Conservation (phyloP, 805 yeast genomes). For the Ogataea kodamae region DNA sequence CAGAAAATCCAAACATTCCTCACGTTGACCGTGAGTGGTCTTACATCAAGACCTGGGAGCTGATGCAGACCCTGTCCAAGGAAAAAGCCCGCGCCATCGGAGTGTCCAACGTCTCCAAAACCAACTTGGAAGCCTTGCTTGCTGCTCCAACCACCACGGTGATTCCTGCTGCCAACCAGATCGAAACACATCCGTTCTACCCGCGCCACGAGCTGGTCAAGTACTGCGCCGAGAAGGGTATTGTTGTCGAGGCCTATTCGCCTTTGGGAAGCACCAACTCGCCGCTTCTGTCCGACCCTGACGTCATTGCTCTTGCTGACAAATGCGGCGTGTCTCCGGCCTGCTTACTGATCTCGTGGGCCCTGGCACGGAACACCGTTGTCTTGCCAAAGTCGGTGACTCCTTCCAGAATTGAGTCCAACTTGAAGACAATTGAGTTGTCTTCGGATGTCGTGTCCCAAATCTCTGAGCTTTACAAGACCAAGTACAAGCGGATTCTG, state of each 20-base stretch:
- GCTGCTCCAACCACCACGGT: constrained; percentile 43
- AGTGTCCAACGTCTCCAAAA: constrained; percentile 66
- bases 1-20: constrained; percentile 27
- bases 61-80: constrained; percentile 51
- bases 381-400: constrained; percentile 50
- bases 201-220: constrained; percentile 52
- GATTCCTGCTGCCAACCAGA: constrained; percentile 49
- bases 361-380: constrained; percentile 50
- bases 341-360: constrained; percentile 56
- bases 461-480: constrained; percentile 8
- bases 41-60: constrained; percentile 58
- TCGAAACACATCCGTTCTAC: constrained; percentile 14
- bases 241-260: constrained; percentile 68
- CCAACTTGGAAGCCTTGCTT: constrained; percentile 49
- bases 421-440: constrained; percentile 35
- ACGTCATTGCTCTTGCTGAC: constrained; percentile 42
- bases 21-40: constrained; percentile 30
- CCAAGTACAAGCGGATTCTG: constrained; percentile 16
- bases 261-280: constrained; percentile 66
- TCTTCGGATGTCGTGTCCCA: constrained; percentile 33
- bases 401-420: constrained; percentile 40
- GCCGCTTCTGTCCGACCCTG: constrained; percentile 46
- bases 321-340: constrained; percentile 45
- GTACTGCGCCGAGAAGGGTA: constrained; percentile 49
- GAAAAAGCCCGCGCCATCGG: constrained; percentile 65